Evolutionary conservation across 176 grass and related monocot species (phyloP).

Genomic region (Aegilops speltoides): DNA sequence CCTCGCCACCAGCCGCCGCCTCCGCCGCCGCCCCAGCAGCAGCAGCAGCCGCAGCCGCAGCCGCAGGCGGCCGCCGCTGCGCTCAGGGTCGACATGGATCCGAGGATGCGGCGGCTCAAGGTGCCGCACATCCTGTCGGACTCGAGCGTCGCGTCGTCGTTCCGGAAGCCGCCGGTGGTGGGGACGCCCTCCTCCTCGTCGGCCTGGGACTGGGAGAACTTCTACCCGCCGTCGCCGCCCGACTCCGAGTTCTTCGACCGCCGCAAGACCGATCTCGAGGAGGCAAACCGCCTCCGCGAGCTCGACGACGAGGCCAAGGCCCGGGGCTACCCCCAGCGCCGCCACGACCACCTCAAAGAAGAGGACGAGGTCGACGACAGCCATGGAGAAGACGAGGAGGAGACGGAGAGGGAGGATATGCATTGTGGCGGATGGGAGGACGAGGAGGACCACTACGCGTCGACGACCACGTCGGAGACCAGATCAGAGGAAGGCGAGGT

Average conservation of each 20-base stretch:
- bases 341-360: constrained; percentile 48
- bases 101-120: constrained; percentile 38
- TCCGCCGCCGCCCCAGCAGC: not conserved
- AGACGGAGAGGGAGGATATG: constrained; percentile 34
- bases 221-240: constrained; percentile 89
- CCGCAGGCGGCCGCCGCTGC: not conserved
- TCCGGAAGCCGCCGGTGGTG: constrained; percentile 37
- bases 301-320: constrained; percentile 51
- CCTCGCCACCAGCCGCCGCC: constrained; percentile 26
- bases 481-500: constrained; percentile 62
- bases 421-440: constrained; percentile 60
- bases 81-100: constrained; percentile 26
- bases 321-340: constrained; percentile 30
- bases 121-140: constrained; percentile 75
- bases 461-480: constrained; percentile 57
- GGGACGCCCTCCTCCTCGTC: constrained; percentile 91
- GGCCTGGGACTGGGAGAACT: constrained; percentile 96
- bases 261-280: constrained; percentile 70
- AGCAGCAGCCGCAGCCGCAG: not conserved
- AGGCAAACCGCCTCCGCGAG: constrained; percentile 62
- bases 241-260: constrained; percentile 94
- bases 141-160: constrained; percentile 47
- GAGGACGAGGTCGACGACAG: constrained; percentile 52
- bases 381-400: constrained; percentile 31
- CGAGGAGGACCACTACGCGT: constrained; percentile 62